Evolutionary conservation across 2,329 filamentous ascomycete genomes (phyloP).

Genomic region (Microsporum canis): DNA sequence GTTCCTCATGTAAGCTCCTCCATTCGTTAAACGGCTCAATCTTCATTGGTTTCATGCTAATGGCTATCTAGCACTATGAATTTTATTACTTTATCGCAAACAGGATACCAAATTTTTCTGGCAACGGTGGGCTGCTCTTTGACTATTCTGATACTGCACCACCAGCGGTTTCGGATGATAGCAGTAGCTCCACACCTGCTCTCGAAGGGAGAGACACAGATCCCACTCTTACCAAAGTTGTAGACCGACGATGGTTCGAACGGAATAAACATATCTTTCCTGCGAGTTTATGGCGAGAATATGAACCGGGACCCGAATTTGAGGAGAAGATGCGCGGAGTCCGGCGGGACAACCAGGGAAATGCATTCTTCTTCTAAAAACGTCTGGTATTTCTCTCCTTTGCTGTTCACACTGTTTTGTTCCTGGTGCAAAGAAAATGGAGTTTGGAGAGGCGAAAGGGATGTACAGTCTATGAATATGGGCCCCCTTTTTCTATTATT

Average conservation of each 20-base stretch:
- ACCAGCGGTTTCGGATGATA: constrained; percentile 22
- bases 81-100: constrained; percentile 97
- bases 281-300: constrained; percentile 89
- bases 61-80: constrained; percentile 68
- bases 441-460: background rate
- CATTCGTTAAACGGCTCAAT: background rate
- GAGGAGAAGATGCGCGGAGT: constrained; percentile 52
- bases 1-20: constrained; percentile 69
- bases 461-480: background rate
- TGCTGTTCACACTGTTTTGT: background rate
- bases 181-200: constrained; percentile 38
- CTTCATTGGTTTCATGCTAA: constrained; percentile 8
- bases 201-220: constrained; percentile 71
- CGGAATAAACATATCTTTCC: constrained; percentile 97
- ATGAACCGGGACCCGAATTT: constrained; percentile 77
- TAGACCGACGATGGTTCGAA: constrained; percentile 94
- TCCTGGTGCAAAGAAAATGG: background rate
- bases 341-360: constrained; percentile 74
- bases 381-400: background rate
- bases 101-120: constrained; percentile 49
- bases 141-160: constrained; percentile 50
- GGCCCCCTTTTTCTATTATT: background rate
- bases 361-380: constrained; percentile 73
- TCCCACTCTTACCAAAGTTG: constrained; percentile 75
- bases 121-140: constrained; percentile 68